These are phyloP conservation scores for Babjeviella inositovora DNA, from an alignment of 805 yeast genomes.

Conservation along the genomic window DNA sequence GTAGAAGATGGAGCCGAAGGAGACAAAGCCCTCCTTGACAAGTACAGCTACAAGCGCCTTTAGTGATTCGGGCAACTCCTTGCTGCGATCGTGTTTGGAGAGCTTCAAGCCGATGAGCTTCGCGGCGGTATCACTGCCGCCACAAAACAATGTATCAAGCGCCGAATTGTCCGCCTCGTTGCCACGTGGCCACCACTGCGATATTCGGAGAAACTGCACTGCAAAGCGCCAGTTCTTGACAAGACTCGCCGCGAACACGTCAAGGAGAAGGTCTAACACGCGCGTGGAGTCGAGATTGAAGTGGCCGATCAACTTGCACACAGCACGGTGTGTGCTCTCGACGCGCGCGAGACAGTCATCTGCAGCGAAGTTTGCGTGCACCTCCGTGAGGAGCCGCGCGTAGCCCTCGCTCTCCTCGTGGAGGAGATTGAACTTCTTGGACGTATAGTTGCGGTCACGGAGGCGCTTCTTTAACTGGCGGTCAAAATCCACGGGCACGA, in stretches of 20 bases:
- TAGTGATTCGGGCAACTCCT: slow-evolving; percentile 21
- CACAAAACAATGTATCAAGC: slow-evolving; percentile 16
- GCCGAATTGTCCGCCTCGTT: slow-evolving; percentile 13
- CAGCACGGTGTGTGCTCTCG: slow-evolving; percentile 23
- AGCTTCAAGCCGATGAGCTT: slow-evolving; percentile 33
- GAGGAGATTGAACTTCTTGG: slow-evolving; percentile 46
- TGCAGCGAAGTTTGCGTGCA: slow-evolving; percentile 22
- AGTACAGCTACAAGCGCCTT: slow-evolving; percentile 33
- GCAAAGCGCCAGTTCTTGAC: slow-evolving; percentile 27
- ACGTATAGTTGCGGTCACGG: slow-evolving; percentile 26
- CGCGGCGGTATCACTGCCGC: slow-evolving; percentile 42
- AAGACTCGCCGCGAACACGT: slow-evolving; percentile 27
- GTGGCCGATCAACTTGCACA: slow-evolving; percentile 53
- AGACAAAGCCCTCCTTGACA: slow-evolving; percentile 49
- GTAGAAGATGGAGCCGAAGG: slow-evolving; percentile 43
- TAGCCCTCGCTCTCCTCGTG: slow-evolving; percentile 73
- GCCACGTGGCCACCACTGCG: slow-evolving; percentile 54
- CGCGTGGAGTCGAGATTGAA: slow-evolving; percentile 62
- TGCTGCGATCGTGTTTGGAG: slow-evolving; percentile 9
- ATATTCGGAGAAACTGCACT: slow-evolving; percentile 27
- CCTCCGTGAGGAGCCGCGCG: slow-evolving; percentile 38
- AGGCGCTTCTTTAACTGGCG: slow-evolving; percentile 16
- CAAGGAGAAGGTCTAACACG: slow-evolving; percentile 46
- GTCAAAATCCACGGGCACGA: slow-evolving; percentile 12
- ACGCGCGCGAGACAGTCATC: slow-evolving; percentile 23